Percentiles rank a stretch among this genome's conserved stretches.
Conservation (phyloP, 192 early-diverging fungal genomes). For the Chytriomyces sp. region DNA sequence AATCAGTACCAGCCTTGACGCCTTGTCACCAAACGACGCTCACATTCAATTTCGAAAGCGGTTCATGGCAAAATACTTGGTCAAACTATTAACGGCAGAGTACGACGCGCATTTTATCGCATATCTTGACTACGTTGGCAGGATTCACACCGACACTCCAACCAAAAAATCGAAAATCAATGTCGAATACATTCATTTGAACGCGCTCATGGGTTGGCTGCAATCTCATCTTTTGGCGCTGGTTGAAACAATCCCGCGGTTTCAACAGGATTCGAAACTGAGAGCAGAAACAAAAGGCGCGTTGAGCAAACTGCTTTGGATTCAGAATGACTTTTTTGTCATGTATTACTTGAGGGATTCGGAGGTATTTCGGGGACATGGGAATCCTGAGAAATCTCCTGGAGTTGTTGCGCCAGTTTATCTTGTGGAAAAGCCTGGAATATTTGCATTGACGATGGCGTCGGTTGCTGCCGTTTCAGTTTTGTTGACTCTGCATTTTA, state of each 20-base stretch:
- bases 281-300: constrained; percentile 52
- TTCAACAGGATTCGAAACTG: constrained; percentile 25
- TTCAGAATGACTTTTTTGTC: constrained; percentile 83
- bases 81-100: constrained; percentile 65
- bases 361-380: too few relatives aligned
- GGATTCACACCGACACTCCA: constrained; percentile 76
- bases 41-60: constrained; percentile 83
- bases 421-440: too few relatives aligned
- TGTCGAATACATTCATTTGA: constrained; percentile 82
- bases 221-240: constrained; percentile 54
- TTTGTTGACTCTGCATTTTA: too few relatives aligned
- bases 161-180: constrained; percentile 77
- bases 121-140: constrained; percentile 80
- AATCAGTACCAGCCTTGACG: constrained; percentile 40
- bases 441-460: too few relatives aligned
- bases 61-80: constrained; percentile 69
- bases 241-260: constrained; percentile 51
- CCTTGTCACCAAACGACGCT: constrained; percentile 64
- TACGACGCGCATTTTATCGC: constrained; percentile 59
- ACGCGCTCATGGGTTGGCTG: constrained; percentile 72
- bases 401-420: too few relatives aligned
- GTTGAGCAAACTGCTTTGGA: constrained; percentile 82
- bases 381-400: too few relatives aligned
- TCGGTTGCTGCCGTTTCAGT: too few relatives aligned
- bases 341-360: constrained; percentile 72